A percentile compares a stretch with the other conserved stretches of the same genome.
Conservation (phyloP, 352 stramenopile species). For the Phytophthora megakarya region DNA sequence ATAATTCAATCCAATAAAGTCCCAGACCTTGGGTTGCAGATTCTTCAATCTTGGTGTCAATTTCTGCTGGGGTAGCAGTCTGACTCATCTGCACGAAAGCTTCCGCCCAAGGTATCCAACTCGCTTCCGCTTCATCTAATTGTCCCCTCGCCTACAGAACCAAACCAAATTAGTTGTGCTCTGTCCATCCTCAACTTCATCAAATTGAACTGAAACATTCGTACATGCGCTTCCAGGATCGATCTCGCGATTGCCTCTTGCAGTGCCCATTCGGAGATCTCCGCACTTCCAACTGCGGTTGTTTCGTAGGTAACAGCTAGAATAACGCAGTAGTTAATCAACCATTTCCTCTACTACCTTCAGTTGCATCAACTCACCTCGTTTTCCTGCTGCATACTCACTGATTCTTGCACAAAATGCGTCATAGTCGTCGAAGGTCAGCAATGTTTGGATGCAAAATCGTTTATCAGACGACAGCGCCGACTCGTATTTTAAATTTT, state of each 20-base stretch:
- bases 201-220: neutral
- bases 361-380: constrained; percentile 17
- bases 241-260: constrained; percentile 73
- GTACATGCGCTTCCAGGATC: constrained; percentile 65
- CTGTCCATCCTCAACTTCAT: neutral
- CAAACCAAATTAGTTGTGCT: neutral
- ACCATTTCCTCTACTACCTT: neutral
- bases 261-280: constrained; percentile 64
- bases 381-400: constrained; percentile 54
- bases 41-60: neutral
- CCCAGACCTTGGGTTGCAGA: constrained; percentile 13
- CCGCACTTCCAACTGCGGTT: constrained; percentile 3
- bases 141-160: constrained; percentile 43
- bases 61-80: constrained; percentile 2
- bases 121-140: constrained; percentile 59
- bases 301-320: constrained; percentile 24
- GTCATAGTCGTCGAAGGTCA: constrained; percentile 73
- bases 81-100: constrained; percentile 62
- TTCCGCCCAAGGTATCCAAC: constrained; percentile 65
- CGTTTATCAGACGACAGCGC: constrained; percentile 48
- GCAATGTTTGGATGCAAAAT: constrained; percentile 74
- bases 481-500: constrained; percentile 40
- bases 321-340: neutral
- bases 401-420: constrained; percentile 64
- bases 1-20: neutral